Base-by-base conservation (phyloP, 257 asterid species). In the Mitragyna speciosa region DNA sequence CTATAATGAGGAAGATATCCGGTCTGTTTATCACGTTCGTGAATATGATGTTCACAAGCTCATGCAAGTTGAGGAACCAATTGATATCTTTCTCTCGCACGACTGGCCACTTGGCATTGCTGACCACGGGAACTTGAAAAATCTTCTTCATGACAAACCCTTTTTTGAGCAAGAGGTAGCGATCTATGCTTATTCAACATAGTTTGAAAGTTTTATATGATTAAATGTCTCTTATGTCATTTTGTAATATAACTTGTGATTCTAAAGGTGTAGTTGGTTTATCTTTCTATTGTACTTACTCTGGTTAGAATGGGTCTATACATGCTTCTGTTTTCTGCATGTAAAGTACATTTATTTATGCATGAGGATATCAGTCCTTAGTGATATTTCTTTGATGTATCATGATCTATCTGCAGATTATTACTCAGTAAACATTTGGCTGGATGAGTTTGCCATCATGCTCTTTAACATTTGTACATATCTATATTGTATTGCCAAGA, bases 71-170 rank as follows among this genome's bases (percentile, higher is more conserved):
- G 92, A 92, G 84, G 98, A 93, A 80, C 99, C 99, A 81, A 82
- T 95, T 73, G 99, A 95, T 82, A 89, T 95, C 49, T 95, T 93
- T 85, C 96, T 95, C 78, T 92, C 99, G 63, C 99, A 95, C 89
- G 99, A 95, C 87, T 95, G 98, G 98, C 99, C 99, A 65, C 71
- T 87, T 84, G 97, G 97, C 75, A 91, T 95, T 73, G 91, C 98
- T 51, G 89, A 89, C 79, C 82, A 84, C 61, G 99, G 99, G 79
- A 78, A 93, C 81, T 58, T 91, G 89, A 63, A 84, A 77, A 80
- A 75, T 76, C 99, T 95, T 83, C 83, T 95, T 70, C 90, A 87
- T 78, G 81, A 77, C 47, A 95, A 95, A 47, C 96, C 97, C 28
- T 91, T 80, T 80, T 91, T 95, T 69, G 88, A 88, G 86, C 81